Evolutionary conservation across 345 rosid species (phyloP), one percentile per base, ranked within the genome.

Genomic region (Limnanthes douglasii): DNA sequence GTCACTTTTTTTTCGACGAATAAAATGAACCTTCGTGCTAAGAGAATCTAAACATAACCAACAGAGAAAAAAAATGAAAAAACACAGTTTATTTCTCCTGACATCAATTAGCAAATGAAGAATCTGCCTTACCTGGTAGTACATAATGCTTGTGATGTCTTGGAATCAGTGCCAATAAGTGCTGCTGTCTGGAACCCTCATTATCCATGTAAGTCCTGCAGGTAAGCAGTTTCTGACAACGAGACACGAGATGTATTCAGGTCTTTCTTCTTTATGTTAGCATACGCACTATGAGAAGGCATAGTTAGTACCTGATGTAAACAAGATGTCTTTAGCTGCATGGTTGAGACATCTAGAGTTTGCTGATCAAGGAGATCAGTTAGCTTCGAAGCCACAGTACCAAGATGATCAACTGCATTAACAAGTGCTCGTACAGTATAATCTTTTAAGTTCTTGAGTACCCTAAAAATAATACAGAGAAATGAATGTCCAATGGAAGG

Each of bases 371-470:
- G 57, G 46, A 85, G 76, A 57, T 75, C 90, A 38, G 75, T 75
- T 52, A 92, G 70, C 72, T 92, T 85, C 60, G 68, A 92, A 54
- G 99, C 94, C 46, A 92, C 96, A 41, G 99, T 92, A 25, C 96
- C 99, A 40, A 92, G 67, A 47, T 92, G 99, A 73, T 85, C 99
- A 18, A 92, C 93, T 40, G 93, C 94, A 61, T 92, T 92, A n/a
- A 92, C 88, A 1, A 92, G 70, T 29, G 99, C 94, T 45, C 77
- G 66, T 1, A 92, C 93, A 27, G 93, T 73, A 56, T 92, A 92
- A 42, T 85, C 99, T 56, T 85, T 84, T 51, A 92, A 66, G 73
- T 81, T 78, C 59, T 81, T 83, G 45, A 85, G 62, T 11, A 92
- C 99, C 96, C 93, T 92, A 50, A 29, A n/a, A n/a, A n/a, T n/a